Evolutionary conservation across 805 yeast genomes (phyloP).

Genomic region (Pichia kluyveri): DNA sequence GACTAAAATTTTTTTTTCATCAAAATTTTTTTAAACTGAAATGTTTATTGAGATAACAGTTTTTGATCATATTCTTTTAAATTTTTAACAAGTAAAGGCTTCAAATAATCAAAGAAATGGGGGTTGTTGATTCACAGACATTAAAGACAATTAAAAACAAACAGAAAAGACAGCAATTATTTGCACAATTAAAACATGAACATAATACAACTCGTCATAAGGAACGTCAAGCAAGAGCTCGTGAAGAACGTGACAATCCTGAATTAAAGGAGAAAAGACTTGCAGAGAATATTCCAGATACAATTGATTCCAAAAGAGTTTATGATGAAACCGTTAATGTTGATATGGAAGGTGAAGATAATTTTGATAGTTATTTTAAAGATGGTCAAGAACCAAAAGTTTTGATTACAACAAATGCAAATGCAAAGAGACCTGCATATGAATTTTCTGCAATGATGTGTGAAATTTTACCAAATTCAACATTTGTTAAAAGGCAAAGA

Average conservation of each 20-base stretch:
- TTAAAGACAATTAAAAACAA: slow-evolving; percentile 57
- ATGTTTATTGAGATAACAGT: background rate
- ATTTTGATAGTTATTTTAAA: slow-evolving; percentile 49
- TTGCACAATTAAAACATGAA: slow-evolving; percentile 64
- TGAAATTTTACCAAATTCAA: slow-evolving; percentile 77
- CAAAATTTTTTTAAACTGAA: no score
- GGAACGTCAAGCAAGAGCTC: slow-evolving; percentile 73
- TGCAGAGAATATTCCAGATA: slow-evolving; percentile 66
- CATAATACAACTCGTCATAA: slow-evolving; percentile 70
- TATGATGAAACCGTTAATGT: slow-evolving; percentile 72
- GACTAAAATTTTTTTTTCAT: no score
- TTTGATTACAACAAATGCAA: slow-evolving; percentile 78
- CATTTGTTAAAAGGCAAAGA: slow-evolving; percentile 79
- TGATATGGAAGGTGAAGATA: slow-evolving; percentile 56
- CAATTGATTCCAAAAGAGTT: slow-evolving; percentile 77
- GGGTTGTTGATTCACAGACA: slow-evolving; percentile 15
- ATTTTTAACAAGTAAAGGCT: no score
- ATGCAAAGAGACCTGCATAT: slow-evolving; percentile 80
- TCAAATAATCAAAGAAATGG: no score
- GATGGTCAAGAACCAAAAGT: slow-evolving; percentile 66
- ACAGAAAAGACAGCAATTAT: slow-evolving; percentile 69
- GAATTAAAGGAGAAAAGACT: slow-evolving; percentile 74
- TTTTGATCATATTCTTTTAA: background rate
- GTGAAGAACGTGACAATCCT: slow-evolving; percentile 78
- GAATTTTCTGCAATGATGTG: slow-evolving; percentile 81